Conservation (phyloP, 495 filamentous ascomycete genomes). For the Neurospora sp. region DNA sequence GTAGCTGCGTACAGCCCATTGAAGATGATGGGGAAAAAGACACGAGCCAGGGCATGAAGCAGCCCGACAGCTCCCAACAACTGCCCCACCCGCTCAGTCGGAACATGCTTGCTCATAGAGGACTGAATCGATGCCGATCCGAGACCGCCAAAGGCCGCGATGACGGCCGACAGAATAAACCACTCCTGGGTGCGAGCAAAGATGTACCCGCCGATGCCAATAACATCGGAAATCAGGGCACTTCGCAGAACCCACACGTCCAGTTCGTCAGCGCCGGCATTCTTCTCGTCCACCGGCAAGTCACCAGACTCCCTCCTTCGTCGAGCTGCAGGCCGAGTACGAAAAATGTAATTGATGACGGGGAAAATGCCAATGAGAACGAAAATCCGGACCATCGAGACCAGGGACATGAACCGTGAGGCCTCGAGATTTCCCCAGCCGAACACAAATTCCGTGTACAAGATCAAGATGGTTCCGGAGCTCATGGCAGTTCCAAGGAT, state of each 20-base stretch:
- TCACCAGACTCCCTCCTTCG: conserved; percentile 20
- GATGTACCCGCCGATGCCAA: conserved; percentile 67
- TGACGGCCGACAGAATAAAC: conserved; percentile 55
- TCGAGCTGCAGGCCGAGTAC: conserved; percentile 33
- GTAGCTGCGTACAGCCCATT: conserved; percentile 78
- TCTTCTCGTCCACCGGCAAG: conserved; percentile 29
- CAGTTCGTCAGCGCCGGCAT: conserved; percentile 62
- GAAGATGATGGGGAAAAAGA: conserved; percentile 71
- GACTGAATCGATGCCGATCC: conserved; percentile 74
- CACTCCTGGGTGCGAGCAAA: conserved; percentile 44
- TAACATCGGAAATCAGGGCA: conserved; percentile 65
- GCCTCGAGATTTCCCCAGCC: conserved; percentile 70
- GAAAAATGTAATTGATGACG: conserved; percentile 56
- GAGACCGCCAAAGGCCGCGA: conserved; percentile 72
- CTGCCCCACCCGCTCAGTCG: conserved; percentile 67
- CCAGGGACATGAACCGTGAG: conserved; percentile 63
- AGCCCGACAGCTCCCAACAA: conserved; percentile 80
- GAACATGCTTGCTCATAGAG: conserved; percentile 82
- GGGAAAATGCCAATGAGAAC: conserved; percentile 69
- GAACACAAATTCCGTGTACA: conserved; percentile 73
- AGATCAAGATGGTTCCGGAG: conserved; percentile 60
- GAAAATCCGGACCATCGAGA: conserved; percentile 63
- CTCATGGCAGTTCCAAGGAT: conserved; percentile 78
- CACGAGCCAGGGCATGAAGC: conserved; percentile 69
- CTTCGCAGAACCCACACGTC: conserved; percentile 70